phyloP scores from a whole-genome alignment of 2,329 filamentous ascomycete species.

The Fusarium albosuccineum region DNA sequence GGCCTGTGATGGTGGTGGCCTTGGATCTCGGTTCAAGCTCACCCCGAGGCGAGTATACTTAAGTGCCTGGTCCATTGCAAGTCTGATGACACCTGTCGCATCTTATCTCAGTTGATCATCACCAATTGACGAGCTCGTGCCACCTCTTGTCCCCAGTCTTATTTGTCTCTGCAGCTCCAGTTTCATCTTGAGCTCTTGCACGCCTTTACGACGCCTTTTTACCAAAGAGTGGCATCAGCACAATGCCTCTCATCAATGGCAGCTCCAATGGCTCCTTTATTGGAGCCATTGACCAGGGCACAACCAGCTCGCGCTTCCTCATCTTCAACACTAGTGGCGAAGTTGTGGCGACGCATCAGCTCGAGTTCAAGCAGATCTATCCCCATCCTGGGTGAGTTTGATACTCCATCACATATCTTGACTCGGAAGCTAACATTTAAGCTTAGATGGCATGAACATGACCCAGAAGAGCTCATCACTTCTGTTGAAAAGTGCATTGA shows the following conservation, averaged over 20 bases:
- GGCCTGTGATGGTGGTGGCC: constrained; percentile 1
- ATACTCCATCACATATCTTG: neutral
- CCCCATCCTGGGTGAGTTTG: constrained; percentile 76
- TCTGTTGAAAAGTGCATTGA: constrained; percentile 84
- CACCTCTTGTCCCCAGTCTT: constrained; percentile 43
- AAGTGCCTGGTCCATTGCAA: constrained; percentile 26
- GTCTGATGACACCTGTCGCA: constrained; percentile 13
- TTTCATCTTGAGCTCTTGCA: no score
- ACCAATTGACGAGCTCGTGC: neutral
- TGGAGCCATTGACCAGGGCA: constrained; percentile 84
- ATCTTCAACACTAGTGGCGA: constrained; percentile 80
- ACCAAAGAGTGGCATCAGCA: constrained; percentile 31
- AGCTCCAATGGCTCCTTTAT: constrained; percentile 64
- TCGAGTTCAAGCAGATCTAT: constrained; percentile 81
- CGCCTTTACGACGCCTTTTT: constrained; percentile 14
- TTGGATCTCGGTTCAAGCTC: constrained; percentile 22
- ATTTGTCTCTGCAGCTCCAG: constrained; percentile 21
- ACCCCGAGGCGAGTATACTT: constrained; percentile 34
- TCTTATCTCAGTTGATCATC: constrained; percentile 13
- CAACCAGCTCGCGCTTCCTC: constrained; percentile 81
- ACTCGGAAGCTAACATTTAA: neutral
- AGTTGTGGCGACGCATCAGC: constrained; percentile 78
- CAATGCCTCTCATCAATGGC: constrained; percentile 51
- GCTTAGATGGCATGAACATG: constrained; percentile 85
- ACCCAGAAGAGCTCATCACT: constrained; percentile 78